A percentile compares a stretch with the other conserved stretches of the same genome.
Evolutionary conservation across 1,284 basidiomycete species (phyloP).

Genomic region (Rhodotorula sp.): DNA sequence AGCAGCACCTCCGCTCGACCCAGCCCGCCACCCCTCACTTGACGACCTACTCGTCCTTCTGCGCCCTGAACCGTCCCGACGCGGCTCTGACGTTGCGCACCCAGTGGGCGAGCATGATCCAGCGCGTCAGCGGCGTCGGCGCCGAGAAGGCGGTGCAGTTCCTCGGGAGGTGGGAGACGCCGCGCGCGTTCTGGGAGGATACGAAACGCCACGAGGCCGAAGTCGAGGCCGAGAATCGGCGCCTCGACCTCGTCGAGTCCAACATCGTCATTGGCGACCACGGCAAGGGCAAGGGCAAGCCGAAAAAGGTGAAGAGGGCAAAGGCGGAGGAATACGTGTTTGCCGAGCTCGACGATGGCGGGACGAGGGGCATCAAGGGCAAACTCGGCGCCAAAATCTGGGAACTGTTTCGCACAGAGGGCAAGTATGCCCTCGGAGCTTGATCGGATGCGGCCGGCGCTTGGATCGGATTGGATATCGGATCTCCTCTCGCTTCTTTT

Average conservation of each 20-base stretch:
- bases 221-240: slow-evolving; percentile 19
- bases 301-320: slow-evolving; percentile 16
- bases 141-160: slow-evolving; percentile 56
- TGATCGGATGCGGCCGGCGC: background rate
- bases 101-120: slow-evolving; percentile 56
- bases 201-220: slow-evolving; percentile 6
- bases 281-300: background rate
- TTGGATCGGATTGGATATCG: background rate
- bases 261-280: background rate
- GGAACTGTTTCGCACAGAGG: slow-evolving; percentile 22
- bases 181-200: slow-evolving; percentile 38
- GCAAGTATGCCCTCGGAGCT: slow-evolving; percentile 11
- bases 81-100: slow-evolving; percentile 53
- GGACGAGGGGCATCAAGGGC: slow-evolving; percentile 34
- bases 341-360: slow-evolving; percentile 14
- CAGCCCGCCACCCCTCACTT: slow-evolving; percentile 49
- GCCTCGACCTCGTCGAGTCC: slow-evolving; percentile 1
- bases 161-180: slow-evolving; percentile 55
- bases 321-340: slow-evolving; percentile 34
- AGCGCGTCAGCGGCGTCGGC: slow-evolving; percentile 56
- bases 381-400: slow-evolving; percentile 29
- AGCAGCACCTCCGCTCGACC: slow-evolving; percentile 49
- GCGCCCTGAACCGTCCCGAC: slow-evolving; percentile 56
- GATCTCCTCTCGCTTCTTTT: background rate
- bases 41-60: slow-evolving; percentile 55